Evolutionary conservation across 345 rosid species (phyloP), one percentile per base, ranked within the genome.

Genomic region (Citropsis articulata): DNA sequence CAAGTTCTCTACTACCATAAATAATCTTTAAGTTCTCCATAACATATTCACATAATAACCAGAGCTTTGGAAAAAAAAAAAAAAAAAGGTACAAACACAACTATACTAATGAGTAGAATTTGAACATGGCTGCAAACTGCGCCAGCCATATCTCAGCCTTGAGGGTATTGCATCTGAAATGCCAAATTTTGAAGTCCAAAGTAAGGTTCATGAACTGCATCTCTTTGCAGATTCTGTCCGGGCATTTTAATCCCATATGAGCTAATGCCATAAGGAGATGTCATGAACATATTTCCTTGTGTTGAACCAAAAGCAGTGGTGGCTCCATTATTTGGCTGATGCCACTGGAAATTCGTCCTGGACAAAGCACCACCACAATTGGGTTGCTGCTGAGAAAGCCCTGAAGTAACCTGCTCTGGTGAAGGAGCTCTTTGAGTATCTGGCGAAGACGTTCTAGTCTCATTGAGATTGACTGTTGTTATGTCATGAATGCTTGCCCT

Each of bases 401-500:
- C 67, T 0, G 57, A 18, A 53, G 48, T 9, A 22, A 85, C 69
- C 38, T 80, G 89, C 7, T 87, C 89, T 4, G 90, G 91, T 4
- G 90, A 87, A 63, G 83, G 45, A 13, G 61, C 66, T 73, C 77
- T 66, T 65, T 83, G 83, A 55, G 72, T 72, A 30, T 89, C 93
- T 0, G 91, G 95, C 0, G 90, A 89, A 64, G 88, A 81, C 42
- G 89, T 86, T 75, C 89, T 85, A 0, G 75, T 45, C 55, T 91
- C 97, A 4, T 85, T 75, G 69, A 91, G 85, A 79, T 88, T 92
- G 71, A 88, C 95, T 9, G 98, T 94, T 24, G 99, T 95, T 71
- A 95, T 95, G 78, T 95, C 99, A 79, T 95, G 99, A 80, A 95
- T 95, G 85, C 99, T 95, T 22, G 99, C 94, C 80, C 99, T 86